Percentiles rank a stretch among this genome's conserved stretches.
These are phyloP conservation scores for Solanum stenotomum DNA, from an alignment of 257 asterid species.

Conservation along the genomic window DNA sequence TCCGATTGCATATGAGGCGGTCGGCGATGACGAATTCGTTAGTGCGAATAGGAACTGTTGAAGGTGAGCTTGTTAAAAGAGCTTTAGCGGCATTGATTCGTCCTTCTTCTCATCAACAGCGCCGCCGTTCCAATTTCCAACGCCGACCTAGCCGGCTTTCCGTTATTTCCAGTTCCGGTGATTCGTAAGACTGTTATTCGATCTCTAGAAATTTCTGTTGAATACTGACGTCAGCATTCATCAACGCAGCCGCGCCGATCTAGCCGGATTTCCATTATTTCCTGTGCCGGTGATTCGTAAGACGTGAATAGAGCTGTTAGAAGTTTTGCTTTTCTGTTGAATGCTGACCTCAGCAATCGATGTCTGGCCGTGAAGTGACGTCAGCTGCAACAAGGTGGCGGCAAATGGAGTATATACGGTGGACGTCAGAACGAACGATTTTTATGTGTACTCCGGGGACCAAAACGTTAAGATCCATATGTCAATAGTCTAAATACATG, in stretches of 20 bases:
- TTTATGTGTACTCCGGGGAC: constrained; percentile 14
- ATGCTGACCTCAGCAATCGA: background rate
- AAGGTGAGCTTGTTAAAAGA: constrained; percentile 31
- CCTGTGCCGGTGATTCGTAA: background rate
- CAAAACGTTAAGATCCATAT: constrained; percentile 11
- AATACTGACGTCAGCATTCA: constrained; percentile 1
- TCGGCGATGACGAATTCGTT: constrained; percentile 40
- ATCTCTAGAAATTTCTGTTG: background rate
- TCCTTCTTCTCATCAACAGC: constrained; percentile 41
- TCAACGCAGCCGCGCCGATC: constrained; percentile 20
- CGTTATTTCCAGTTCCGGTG: constrained; percentile 1
- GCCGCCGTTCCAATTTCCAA: constrained; percentile 31
- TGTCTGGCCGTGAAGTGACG: background rate
- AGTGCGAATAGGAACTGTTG: constrained; percentile 31
- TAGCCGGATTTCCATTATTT: constrained; percentile 22
- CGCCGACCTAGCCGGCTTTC: constrained; percentile 30
- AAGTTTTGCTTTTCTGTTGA: background rate
- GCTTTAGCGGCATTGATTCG: constrained; percentile 42
- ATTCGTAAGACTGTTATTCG: background rate
- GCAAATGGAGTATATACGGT: background rate
- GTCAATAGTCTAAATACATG: background rate
- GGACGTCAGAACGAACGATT: constrained; percentile 8
- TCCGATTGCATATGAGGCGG: constrained; percentile 21
- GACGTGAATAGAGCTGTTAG: background rate
- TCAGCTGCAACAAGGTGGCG: background rate